These are phyloP conservation scores for Phaffia tasmanica DNA, from an alignment of 768 basidiomycete species.

Conservation along the genomic window DNA sequence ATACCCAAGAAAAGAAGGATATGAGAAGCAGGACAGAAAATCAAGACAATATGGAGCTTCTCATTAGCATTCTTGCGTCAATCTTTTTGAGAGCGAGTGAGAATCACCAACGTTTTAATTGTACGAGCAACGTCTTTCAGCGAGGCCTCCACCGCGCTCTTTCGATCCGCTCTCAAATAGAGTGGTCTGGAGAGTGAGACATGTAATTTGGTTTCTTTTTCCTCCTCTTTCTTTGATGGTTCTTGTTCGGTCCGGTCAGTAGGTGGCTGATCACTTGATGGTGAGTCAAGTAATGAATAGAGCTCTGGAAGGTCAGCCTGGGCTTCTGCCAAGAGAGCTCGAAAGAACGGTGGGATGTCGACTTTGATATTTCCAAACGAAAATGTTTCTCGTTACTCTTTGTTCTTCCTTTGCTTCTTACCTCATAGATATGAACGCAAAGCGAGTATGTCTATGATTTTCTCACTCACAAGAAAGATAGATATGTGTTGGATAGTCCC, in stretches of 20 bases:
- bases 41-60: not conserved
- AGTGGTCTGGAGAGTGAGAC: conserved; percentile 12
- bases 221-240: not conserved
- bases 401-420: no score
- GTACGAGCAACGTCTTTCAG: not conserved
- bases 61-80: not conserved
- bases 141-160: not conserved
- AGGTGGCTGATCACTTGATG: not conserved
- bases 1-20: not conserved
- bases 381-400: no score
- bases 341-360: conserved; percentile 9
- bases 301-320: not conserved
- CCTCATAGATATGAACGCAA: not conserved
- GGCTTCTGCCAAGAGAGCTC: not conserved
- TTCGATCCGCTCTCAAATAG: conserved; percentile 15
- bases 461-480: conserved; percentile 6
- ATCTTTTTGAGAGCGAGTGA: no score
- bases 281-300: conserved; percentile 15
- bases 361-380: not conserved
- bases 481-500: conserved; percentile 18
- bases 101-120: not conserved
- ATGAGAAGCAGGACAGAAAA: not conserved
- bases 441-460: not conserved
- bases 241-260: not conserved
- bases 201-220: conserved; percentile 8